Base-by-base conservation (phyloP, 2,329 filamentous ascomycete genomes). In the Aspergillus pseudoglaucus region DNA sequence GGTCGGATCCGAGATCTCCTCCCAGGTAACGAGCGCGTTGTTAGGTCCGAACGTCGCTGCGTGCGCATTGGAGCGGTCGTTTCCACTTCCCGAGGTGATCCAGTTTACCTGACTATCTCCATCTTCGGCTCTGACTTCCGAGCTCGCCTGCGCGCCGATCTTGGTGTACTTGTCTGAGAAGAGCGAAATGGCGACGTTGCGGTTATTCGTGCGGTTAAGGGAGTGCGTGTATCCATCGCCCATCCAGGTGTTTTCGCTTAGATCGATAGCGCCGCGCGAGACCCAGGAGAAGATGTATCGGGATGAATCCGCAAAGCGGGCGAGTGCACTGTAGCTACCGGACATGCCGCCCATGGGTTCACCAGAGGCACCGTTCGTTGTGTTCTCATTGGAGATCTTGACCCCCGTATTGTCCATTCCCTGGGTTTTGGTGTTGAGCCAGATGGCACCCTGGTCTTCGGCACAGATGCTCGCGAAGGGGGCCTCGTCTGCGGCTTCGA, bases 241-340 rank as follows among this genome's bases (percentile, higher is more conserved):
- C 71, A 83, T 76, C 80, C 80, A 83, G 10, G 68, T 65, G 62
- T 83, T 80, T 38, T 64, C 64, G 4, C 71, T 74, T 12, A 83
- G 67, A 47, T 81, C 72, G 10, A 75, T 65, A 18, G 80, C 78
- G 20, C 81, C 80, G 15, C 80, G 77, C 0, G 80, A 82, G 14
- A 81, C 77, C 81, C 80, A 84, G 17, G 79, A 70, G 61, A 83
- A 81, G 65, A 83, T 79, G 63, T 83, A 83, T 1, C 70, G 68
- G 45, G 72, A 70, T 17, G 70, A 71, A 48, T 67, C 70, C 40
- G 73, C 63, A 64, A 82, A 81, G 4, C 75, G 74, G 10, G 75
- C 76, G 17, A 84, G 73, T 6, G 67, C 69, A 55, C 76, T 80
- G 69, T 82, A 84, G 2, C 78, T 82, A 25, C 81, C 81, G n/a